Conservation (phyloP, 163 green algal species). For the Botryococcus braunii region DNA sequence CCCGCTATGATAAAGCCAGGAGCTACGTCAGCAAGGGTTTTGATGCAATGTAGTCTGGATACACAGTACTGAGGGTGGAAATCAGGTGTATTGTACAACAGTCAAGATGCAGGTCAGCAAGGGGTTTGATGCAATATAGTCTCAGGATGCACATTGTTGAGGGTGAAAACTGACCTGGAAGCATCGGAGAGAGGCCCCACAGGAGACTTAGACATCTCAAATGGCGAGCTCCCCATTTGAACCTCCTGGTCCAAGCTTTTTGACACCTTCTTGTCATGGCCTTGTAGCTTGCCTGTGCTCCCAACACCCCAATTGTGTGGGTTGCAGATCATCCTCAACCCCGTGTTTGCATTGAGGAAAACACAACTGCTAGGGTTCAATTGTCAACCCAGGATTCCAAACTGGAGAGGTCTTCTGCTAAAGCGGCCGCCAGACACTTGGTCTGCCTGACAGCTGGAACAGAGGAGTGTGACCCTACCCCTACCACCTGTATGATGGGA, state of each 20-base stretch:
- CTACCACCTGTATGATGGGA: too few relatives aligned
- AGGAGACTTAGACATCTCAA: constrained; percentile 68
- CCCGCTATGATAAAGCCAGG: too few relatives aligned
- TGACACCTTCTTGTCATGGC: constrained; percentile 94
- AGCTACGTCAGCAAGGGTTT: too few relatives aligned
- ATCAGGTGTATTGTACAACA: constrained; percentile 96
- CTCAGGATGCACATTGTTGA: background rate
- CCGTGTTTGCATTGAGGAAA: background rate
- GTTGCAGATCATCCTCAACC: background rate
- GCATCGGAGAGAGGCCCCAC: constrained; percentile 73
- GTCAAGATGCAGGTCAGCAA: too few relatives aligned
- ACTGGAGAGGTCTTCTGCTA: too few relatives aligned
- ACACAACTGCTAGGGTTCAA: background rate
- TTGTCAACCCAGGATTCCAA: background rate
- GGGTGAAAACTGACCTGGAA: constrained; percentile 33
- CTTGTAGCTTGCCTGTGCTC: constrained; percentile 91
- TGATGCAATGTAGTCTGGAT: too few relatives aligned
- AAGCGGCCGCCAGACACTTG: too few relatives aligned
- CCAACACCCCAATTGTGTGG: too few relatives aligned
- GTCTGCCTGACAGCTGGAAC: too few relatives aligned
- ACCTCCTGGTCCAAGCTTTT: constrained; percentile 87
- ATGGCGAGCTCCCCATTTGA: constrained; percentile 42
- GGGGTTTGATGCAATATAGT: too few relatives aligned
- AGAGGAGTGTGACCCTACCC: too few relatives aligned
- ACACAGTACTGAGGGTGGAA: constrained; percentile 94